Percentiles rank a stretch among this genome's conserved stretches.
Evolutionary conservation across 73 alveolate species (phyloP).

Genomic region (Urostyla sp.): DNA sequence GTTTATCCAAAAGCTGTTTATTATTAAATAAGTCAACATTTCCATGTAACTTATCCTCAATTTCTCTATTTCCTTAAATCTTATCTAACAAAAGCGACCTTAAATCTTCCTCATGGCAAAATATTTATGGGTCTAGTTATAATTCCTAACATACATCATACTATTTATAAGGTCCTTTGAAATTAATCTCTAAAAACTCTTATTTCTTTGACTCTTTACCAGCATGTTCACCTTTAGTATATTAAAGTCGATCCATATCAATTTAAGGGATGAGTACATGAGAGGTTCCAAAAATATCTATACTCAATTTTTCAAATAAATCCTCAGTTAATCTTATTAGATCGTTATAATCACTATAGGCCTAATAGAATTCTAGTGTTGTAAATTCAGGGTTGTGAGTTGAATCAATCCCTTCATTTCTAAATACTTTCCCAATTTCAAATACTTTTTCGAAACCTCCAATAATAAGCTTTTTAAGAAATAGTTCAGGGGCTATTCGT

Average conservation of each 20-base stretch:
- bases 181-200: conserved; percentile 75
- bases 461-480: conserved; percentile 95
- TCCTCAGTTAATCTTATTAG: conserved; percentile 91
- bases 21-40: conserved; percentile 29
- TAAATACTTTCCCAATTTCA: conserved; percentile 98
- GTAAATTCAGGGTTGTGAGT: conserved; percentile 99
- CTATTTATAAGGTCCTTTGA: conserved; percentile 93
- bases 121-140: conserved; percentile 59
- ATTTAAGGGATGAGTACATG: conserved; percentile 33
- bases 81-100: conserved; percentile 50
- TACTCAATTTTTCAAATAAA: background rate
- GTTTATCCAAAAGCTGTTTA: conserved; percentile 81
- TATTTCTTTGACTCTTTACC: conserved; percentile 8
- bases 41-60: conserved; percentile 53
- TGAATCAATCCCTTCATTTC: conserved; percentile 99
- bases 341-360: conserved; percentile 98
- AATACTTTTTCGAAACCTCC: conserved; percentile 99
- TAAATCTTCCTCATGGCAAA: conserved; percentile 74
- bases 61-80: conserved; percentile 72
- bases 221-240: conserved; percentile 30
- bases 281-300: conserved; percentile 4
- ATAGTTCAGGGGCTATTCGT: conserved; percentile 99
- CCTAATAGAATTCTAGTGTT: conserved; percentile 98
- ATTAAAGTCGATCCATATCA: conserved; percentile 32
- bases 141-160: conserved; percentile 84